Base-by-base conservation (phyloP, 352 stramenopile genomes). In the Phytopythium sindhum region DNA sequence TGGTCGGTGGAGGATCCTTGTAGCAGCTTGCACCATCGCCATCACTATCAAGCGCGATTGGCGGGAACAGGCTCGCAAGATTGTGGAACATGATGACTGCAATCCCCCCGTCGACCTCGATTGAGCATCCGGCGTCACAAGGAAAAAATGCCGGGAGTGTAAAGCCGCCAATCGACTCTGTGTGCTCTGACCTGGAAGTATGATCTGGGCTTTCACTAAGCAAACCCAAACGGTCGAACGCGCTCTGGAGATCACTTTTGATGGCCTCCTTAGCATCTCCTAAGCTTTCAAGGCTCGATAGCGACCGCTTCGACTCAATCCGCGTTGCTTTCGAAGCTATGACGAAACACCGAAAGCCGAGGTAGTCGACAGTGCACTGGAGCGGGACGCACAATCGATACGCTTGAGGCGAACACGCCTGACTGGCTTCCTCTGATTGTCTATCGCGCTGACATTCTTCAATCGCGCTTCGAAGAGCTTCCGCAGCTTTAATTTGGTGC, bases 351-450 rank as follows among this genome's bases (percentile, higher is more conserved):
- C 78, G 76, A 51, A 80, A 87, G 1, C 81, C 84, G 26, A 89
- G 57, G 48, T 90, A 77, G 65, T 92, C 80, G 21, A 90, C 63
- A 12, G 55, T 61, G 47, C 84, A 90, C 55, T 92, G 81, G 0
- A 92, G 67, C 0, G 81, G 84, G 17, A 90, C 65, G 28, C 66
- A 60, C 17, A 74, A 28, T 10, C 63, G 57, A 23, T 39, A 55
- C 28, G 26, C 3, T 31, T 4, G 47, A 41, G 10, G 66, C 41
- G 5, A 42, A 23, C 37, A 8, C 2, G 48, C 4, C 5, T 54
- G 7, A 23, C 15, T 6, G 26, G 14, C 24, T 29, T 4, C 24
- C 10, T 33, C 24, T 6, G 9, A 9, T 11, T n/a, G 23, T 29
- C 6, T 7, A 4, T 54, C 47, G 10, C 47, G 23, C 26, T 55